Conservation (phyloP, 345 rosid species). For the Salix udensis region DNA sequence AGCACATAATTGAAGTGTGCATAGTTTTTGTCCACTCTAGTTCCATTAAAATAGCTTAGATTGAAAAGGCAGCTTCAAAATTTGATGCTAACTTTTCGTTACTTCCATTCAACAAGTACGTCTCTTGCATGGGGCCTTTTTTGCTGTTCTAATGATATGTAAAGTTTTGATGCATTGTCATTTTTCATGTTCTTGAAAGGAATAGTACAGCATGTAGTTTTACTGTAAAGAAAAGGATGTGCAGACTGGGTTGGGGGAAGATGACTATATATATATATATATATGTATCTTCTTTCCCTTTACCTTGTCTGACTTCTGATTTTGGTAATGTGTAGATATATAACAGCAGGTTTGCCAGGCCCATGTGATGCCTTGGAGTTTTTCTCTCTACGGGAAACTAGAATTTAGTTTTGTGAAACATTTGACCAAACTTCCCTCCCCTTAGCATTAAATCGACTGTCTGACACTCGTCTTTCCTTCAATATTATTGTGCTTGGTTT, state of each 20-base stretch:
- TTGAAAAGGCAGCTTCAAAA: conserved; percentile 9
- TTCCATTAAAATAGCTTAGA: conserved; percentile 24
- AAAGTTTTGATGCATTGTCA: conserved; percentile 11
- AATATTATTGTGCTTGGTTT: too few species aligned
- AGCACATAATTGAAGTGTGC: background rate
- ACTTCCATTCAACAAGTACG: too few species aligned
- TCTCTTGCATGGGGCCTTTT: conserved; percentile 7
- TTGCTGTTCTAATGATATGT: conserved; percentile 20
- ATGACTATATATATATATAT: too few species aligned
- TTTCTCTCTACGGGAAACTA: conserved; percentile 30
- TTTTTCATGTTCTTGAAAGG: conserved; percentile 19
- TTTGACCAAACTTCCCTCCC: conserved; percentile 25
- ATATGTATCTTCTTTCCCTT: background rate
- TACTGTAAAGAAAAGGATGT: background rate
- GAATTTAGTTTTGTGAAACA: conserved; percentile 20
- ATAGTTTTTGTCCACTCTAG: background rate
- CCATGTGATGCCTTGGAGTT: conserved; percentile 43
- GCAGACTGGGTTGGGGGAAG: too few species aligned
- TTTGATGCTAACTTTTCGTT: background rate
- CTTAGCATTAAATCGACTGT: background rate
- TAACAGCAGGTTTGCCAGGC: conserved; percentile 11
- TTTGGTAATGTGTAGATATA: conserved; percentile 2
- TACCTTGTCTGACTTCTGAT: conserved; percentile 9
- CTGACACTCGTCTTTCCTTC: too few species aligned
- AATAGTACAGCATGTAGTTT: background rate